phyloP scores from a whole-genome alignment of 2,329 filamentous ascomycete species.

The Colletotrichum liaoningense region DNA sequence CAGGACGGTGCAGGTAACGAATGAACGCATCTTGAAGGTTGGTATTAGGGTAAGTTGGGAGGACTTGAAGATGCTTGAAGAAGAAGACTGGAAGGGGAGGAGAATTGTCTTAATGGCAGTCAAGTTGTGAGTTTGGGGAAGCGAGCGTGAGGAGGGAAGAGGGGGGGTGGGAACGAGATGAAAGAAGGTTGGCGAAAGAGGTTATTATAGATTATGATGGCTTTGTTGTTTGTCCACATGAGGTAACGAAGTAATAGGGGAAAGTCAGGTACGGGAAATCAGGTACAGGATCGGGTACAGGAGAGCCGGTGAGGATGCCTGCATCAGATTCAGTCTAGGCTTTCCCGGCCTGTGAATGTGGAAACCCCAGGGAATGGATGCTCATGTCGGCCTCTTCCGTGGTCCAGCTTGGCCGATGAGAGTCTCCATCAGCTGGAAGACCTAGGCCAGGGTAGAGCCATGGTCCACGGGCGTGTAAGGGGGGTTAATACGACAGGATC shows the following conservation, averaged over 20 bases:
- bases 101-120: conserved; percentile 27
- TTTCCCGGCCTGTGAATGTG: background rate
- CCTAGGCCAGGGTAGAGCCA: background rate
- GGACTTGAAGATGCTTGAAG: conserved; percentile 9
- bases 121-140: background rate
- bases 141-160: conserved; percentile 22
- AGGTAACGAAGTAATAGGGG: too few relatives aligned
- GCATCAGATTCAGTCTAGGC: conserved; percentile 2
- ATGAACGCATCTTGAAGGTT: conserved; percentile 32
- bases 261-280: background rate
- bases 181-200: background rate
- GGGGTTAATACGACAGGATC: background rate
- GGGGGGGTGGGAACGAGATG: background rate
- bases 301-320: background rate
- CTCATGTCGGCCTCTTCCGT: background rate
- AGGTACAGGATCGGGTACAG: background rate
- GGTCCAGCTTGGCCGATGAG: background rate
- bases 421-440: background rate
- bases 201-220: conserved; percentile 16
- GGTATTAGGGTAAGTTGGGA: background rate
- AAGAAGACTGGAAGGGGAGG: conserved; percentile 8
- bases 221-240: background rate
- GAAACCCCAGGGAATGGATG: background rate
- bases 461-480: background rate
- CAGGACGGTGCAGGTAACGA: conserved; percentile 31